phyloP scores from a whole-genome alignment of 495 filamentous ascomycete genomes.

The Xylaria telfairii region DNA sequence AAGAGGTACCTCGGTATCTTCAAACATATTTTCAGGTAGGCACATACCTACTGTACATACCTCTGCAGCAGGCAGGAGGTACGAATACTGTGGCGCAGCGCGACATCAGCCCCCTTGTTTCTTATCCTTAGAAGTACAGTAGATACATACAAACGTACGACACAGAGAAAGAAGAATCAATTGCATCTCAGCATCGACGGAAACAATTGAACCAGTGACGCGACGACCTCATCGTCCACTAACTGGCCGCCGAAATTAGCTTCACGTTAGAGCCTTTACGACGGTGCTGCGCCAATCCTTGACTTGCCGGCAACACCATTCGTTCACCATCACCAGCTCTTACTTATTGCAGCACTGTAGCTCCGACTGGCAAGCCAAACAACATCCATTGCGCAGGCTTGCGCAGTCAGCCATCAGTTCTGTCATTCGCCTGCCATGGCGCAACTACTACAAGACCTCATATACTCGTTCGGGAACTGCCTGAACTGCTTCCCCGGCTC shows the following conservation, averaged over 20 bases:
- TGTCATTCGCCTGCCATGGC: slow-evolving; percentile 62
- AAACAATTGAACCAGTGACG: neutral
- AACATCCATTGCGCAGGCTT: neutral
- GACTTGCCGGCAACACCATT: neutral
- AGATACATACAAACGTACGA: slow-evolving; percentile 9
- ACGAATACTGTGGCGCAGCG: neutral
- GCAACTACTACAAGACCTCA: slow-evolving; percentile 83
- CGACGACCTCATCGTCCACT: neutral
- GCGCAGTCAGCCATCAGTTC: neutral
- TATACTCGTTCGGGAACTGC: slow-evolving; percentile 92
- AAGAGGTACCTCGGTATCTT: too few species aligned
- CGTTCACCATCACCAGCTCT: neutral
- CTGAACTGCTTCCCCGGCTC: slow-evolving; percentile 94
- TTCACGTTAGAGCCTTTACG: neutral
- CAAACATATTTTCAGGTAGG: too few species aligned
- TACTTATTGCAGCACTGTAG: too few species aligned
- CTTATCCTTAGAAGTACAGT: neutral
- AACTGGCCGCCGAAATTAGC: neutral
- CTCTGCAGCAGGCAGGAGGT: neutral
- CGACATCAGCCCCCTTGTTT: neutral
- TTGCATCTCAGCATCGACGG: neutral
- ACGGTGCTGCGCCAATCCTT: slow-evolving; percentile 1
- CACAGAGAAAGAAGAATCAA: slow-evolving; percentile 2
- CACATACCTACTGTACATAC: neutral
- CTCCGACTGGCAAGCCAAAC: neutral